A percentile compares a stretch with the other conserved stretches of the same genome.
These are phyloP conservation scores for Cladobotryum mycophilum DNA, from an alignment of 2,329 filamentous ascomycete species.

Conservation along the genomic window DNA sequence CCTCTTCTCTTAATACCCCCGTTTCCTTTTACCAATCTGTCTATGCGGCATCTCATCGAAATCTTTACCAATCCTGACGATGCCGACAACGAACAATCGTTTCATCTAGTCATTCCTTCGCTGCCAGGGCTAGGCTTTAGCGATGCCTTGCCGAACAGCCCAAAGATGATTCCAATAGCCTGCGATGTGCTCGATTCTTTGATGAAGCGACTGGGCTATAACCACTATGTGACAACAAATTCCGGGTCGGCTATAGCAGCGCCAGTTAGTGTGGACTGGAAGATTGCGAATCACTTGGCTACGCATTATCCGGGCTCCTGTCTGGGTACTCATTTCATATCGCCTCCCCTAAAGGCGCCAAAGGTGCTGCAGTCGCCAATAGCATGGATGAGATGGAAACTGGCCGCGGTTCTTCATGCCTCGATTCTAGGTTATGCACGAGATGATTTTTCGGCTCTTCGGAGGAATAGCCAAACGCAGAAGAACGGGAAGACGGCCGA, in stretches of 20 bases:
- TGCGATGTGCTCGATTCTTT: constrained; percentile 51
- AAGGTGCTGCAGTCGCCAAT: constrained; percentile 35
- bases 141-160: constrained; percentile 48
- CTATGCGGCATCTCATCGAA: constrained; percentile 49
- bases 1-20: constrained; percentile 60
- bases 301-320: constrained; percentile 43
- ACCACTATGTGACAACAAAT: constrained; percentile 51
- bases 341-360: constrained; percentile 48
- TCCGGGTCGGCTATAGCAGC: constrained; percentile 41
- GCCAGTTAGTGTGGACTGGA: constrained; percentile 46
- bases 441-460: constrained; percentile 43
- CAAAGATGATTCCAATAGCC: constrained; percentile 44
- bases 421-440: constrained; percentile 51
- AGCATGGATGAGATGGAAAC: constrained; percentile 49
- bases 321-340: constrained; percentile 54
- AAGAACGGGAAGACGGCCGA: constrained; percentile 11
- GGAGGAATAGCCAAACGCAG: constrained; percentile 16
- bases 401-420: constrained; percentile 44
- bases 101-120: constrained; percentile 61
- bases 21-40: constrained; percentile 60
- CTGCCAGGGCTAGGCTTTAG: constrained; percentile 63
- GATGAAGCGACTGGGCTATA: constrained; percentile 56
- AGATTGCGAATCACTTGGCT: constrained; percentile 43
- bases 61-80: constrained; percentile 48
- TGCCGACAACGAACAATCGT: constrained; percentile 41